Percentiles rank a stretch among this genome's conserved stretches.
phyloP scores from a whole-genome alignment of 2,329 filamentous ascomycete genomes.

The Lasiodiplodia hormozganensis region DNA sequence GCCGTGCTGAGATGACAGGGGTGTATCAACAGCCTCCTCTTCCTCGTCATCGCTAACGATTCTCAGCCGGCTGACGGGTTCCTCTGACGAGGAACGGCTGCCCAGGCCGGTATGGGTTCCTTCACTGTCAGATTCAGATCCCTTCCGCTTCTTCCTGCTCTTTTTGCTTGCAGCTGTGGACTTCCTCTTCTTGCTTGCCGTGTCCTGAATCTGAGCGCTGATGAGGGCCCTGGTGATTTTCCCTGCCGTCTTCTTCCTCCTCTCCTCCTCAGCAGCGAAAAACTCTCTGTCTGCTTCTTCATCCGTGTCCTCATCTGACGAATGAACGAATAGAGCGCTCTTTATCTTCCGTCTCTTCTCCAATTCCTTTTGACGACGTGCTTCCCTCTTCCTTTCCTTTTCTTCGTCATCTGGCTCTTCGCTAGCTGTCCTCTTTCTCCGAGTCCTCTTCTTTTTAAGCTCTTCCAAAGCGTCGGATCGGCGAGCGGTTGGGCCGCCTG shows the following conservation, averaged over 20 bases:
- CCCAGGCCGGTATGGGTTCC: constrained; percentile 36
- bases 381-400: constrained; percentile 64
- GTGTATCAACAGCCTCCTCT: constrained; percentile 44
- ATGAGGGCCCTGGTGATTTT: constrained; percentile 58
- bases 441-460: constrained; percentile 64
- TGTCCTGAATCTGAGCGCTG: constrained; percentile 43
- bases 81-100: constrained; percentile 40
- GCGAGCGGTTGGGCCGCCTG: constrained; percentile 69
- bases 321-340: constrained; percentile 79
- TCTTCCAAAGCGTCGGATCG: constrained; percentile 62
- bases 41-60: constrained; percentile 40
- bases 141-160: constrained; percentile 43
- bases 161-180: constrained; percentile 35
- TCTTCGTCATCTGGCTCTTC: constrained; percentile 67
- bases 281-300: constrained; percentile 76
- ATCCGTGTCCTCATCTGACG: constrained; percentile 89
- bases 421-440: constrained; percentile 57
- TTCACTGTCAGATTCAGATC: constrained; percentile 39
- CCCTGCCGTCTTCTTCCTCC: constrained; percentile 63
- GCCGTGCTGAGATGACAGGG: constrained; percentile 47
- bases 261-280: constrained; percentile 75
- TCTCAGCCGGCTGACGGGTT: constrained; percentile 32
- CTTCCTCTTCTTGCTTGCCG: constrained; percentile 43
- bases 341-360: constrained; percentile 83
- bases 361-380: constrained; percentile 70